Percentiles rank a stretch among this genome's conserved stretches.
These are phyloP conservation scores for Cladosporium colombiae DNA, from an alignment of 2,329 filamentous ascomycete genomes.

Conservation along the genomic window DNA sequence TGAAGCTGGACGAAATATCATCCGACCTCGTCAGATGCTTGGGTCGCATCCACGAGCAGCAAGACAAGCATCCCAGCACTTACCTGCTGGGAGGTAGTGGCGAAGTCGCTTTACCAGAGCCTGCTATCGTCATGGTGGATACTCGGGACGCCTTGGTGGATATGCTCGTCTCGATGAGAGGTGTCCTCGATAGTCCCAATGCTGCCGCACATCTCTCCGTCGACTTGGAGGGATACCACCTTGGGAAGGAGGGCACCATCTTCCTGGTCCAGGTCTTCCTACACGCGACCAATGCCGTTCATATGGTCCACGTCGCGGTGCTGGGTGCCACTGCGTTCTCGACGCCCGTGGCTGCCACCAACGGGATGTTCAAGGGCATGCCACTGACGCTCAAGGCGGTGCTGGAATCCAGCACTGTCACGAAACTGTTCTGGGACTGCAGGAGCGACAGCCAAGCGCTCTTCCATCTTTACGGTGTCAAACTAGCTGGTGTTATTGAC, in stretches of 20 bases:
- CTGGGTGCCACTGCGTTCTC: conserved; percentile 45
- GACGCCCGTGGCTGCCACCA: conserved; percentile 30
- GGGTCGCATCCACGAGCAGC: neutral
- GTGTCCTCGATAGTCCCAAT: neutral
- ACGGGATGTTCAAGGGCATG: neutral
- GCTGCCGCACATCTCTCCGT: neutral
- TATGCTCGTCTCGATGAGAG: neutral
- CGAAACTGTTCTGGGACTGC: conserved; percentile 59
- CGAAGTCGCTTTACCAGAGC: neutral
- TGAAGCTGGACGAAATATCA: neutral
- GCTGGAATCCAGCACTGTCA: conserved; percentile 46
- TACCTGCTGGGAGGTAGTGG: neutral
- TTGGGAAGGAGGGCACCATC: neutral
- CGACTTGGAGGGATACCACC: neutral
- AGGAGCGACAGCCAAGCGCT: conserved; percentile 59
- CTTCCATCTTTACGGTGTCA: conserved; percentile 47
- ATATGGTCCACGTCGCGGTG: conserved; percentile 47
- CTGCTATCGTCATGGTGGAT: neutral
- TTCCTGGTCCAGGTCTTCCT: neutral
- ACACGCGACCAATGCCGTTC: neutral
- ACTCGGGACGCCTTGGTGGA: neutral
- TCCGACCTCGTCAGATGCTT: neutral
- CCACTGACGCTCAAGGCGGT: conserved; percentile 41
- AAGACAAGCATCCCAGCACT: neutral
- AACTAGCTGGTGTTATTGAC: conserved; percentile 49